Conservation (phyloP, 139 green algal species). For the Eudorina sp. region DNA sequence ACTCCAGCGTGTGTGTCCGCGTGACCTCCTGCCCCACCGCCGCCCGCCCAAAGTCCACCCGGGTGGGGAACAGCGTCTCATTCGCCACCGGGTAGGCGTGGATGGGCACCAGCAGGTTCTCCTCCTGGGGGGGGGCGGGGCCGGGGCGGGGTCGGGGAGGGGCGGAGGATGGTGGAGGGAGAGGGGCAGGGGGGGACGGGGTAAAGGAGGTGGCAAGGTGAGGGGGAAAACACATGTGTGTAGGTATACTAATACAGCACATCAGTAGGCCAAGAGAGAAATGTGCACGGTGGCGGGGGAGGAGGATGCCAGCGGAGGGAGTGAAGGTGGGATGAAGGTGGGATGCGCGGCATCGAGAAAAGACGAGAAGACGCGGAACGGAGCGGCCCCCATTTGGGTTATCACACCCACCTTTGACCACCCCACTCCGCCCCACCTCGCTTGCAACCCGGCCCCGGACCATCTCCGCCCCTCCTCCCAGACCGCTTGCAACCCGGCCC, state of each 20-base stretch:
- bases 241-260: no score
- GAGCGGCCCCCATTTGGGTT: no score
- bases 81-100: conserved; percentile 78
- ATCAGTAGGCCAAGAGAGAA: no score
- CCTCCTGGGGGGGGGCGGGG: conserved; percentile 46
- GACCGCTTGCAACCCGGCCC: no score
- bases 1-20: conserved; percentile 66
- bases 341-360: background rate
- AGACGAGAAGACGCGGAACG: background rate
- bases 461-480: no score
- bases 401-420: no score
- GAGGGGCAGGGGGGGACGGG: background rate
- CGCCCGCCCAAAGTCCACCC: conserved; percentile 70
- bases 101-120: conserved; percentile 73
- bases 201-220: background rate
- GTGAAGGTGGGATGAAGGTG: background rate
- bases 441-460: background rate
- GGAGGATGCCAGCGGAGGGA: no score
- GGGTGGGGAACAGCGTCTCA: conserved; percentile 68
- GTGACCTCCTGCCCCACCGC: conserved; percentile 56
- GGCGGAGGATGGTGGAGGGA: background rate
- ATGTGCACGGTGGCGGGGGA: no score
- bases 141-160: background rate
- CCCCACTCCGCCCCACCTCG: background rate
- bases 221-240: background rate